These are phyloP conservation scores for Eucalyptus pauciflora DNA, from an alignment of 345 rosid species.

Conservation along the genomic window DNA sequence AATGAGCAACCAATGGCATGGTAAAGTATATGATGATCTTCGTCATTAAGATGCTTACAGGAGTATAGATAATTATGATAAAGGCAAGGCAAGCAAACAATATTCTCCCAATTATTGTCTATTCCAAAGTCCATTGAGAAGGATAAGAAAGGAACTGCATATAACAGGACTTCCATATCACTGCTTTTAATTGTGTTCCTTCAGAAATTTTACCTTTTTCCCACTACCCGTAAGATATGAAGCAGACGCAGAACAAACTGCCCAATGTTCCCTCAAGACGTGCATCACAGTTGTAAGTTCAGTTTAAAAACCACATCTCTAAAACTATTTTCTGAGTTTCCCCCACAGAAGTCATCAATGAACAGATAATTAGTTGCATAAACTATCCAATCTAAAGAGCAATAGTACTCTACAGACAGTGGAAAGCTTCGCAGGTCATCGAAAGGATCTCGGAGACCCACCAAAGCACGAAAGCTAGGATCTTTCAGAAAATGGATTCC, in stretches of 20 bases:
- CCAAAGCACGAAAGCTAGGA: no score
- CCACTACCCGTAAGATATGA: not conserved
- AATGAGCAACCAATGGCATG: not conserved
- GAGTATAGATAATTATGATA: no score
- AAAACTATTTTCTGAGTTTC: not conserved
- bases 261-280: not conserved
- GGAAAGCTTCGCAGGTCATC: no score
- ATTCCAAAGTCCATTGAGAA: not conserved
- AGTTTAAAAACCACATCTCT: not conserved
- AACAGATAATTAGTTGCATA: not conserved
- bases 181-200: not conserved
- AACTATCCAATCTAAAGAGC: not conserved
- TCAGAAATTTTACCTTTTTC: not conserved
- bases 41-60: not conserved
- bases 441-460: no score
- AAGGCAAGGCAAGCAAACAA: not conserved
- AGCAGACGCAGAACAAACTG: not conserved
- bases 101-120: not conserved
- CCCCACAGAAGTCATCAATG: not conserved
- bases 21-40: not conserved
- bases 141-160: not conserved
- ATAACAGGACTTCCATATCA: not conserved
- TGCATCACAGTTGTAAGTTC: not conserved
- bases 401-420: not conserved
- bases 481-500: no score